A percentile compares a stretch with the other conserved stretches of the same genome.
Conservation (phyloP, 2,329 filamentous ascomycete species). For the Diplodia mutila region DNA sequence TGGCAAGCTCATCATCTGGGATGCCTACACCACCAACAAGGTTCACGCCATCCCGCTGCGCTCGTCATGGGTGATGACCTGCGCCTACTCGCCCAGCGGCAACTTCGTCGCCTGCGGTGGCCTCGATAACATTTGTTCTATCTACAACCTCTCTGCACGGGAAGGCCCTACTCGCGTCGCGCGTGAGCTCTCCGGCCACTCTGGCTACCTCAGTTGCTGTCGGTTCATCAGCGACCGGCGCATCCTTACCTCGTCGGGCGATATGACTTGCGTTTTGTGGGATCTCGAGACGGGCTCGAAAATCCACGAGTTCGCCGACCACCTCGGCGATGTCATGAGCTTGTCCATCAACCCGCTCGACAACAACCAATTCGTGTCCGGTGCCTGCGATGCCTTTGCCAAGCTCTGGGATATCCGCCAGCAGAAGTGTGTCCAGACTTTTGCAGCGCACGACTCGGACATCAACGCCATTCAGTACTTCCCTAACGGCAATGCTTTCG, state of each 20-base stretch:
- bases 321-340: constrained; percentile 98
- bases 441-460: constrained; percentile 96
- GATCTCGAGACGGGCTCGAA: constrained; percentile 98
- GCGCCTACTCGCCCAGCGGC: constrained; percentile 95
- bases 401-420: constrained; percentile 99
- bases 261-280: constrained; percentile 99
- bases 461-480: constrained; percentile 99
- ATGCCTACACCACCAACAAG: constrained; percentile 99
- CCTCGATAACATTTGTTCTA: constrained; percentile 99
- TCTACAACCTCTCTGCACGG: constrained; percentile 96
- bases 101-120: constrained; percentile 99
- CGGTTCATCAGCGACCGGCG: constrained; percentile 98
- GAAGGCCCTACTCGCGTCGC: constrained; percentile 97
- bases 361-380: constrained; percentile 99
- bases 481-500: constrained; percentile 97
- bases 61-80: constrained; percentile 99
- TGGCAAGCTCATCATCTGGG: constrained; percentile 99
- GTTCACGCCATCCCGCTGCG: constrained; percentile 96
- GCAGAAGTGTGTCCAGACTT: constrained; percentile 97
- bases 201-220: constrained; percentile 96
- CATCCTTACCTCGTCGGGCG: constrained; percentile 95
- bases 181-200: constrained; percentile 93
- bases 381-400: constrained; percentile 96
- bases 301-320: constrained; percentile 96
- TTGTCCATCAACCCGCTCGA: constrained; percentile 99